Evolutionary conservation across 2,329 filamentous ascomycete genomes (phyloP).

Genomic region (Graphilbum sp.): DNA sequence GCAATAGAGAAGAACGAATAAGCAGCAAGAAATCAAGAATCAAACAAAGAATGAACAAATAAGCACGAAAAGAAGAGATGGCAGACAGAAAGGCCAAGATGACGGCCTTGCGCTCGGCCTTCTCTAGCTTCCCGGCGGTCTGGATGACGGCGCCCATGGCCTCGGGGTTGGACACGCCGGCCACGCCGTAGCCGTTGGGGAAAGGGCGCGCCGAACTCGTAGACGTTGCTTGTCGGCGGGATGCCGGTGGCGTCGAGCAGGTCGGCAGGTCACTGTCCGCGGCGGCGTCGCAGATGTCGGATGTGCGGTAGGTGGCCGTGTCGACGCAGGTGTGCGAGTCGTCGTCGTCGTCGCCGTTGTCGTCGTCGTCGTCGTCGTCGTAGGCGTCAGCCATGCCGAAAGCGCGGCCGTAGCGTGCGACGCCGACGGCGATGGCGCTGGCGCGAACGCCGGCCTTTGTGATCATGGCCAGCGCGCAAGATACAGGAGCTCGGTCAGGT

Average conservation of each 20-base stretch:
- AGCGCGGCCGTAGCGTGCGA: constrained; percentile 17
- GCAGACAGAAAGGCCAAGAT: constrained; percentile 14
- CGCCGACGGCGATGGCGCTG: constrained; percentile 17
- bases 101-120: constrained; percentile 13
- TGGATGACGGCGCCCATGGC: constrained; percentile 12
- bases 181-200: constrained; percentile 6
- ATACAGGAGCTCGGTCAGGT: constrained; percentile 19
- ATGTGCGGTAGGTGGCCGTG: background rate
- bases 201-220: constrained; percentile 9
- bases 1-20: background rate
- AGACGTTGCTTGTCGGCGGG: constrained; percentile 4
- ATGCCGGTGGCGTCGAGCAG: constrained; percentile 10
- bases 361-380: background rate
- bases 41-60: too few relatives aligned
- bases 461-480: constrained; percentile 19
- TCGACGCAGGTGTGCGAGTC: background rate
- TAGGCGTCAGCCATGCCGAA: constrained; percentile 15
- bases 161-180: constrained; percentile 9
- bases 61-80: constrained; percentile 14
- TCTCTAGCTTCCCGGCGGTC: constrained; percentile 11
- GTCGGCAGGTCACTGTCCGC: too few relatives aligned
- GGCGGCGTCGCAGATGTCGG: background rate
- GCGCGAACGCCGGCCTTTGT: constrained; percentile 17
- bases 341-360: background rate
- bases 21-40: too few relatives aligned